These are phyloP conservation scores for Tricholomella constricta DNA, from an alignment of 768 basidiomycete species.

Conservation along the genomic window DNA sequence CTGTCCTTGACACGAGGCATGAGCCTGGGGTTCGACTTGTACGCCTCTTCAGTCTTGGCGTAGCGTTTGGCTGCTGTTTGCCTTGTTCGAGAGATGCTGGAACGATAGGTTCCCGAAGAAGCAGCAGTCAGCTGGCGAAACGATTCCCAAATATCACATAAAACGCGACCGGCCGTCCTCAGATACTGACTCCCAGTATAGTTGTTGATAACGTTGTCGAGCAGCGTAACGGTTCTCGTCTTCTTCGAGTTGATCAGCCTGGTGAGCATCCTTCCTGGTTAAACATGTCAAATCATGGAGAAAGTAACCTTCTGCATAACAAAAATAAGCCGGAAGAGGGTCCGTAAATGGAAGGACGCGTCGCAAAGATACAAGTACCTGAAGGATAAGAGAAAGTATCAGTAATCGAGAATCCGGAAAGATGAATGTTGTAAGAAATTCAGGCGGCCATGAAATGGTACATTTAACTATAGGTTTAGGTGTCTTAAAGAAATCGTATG, in stretches of 20 bases:
- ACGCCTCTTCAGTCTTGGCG: constrained; percentile 31
- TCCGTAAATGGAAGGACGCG: constrained; percentile 13
- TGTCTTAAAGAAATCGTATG: constrained; percentile 94
- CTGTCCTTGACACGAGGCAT: constrained; percentile 41
- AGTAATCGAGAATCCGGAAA: constrained; percentile 15
- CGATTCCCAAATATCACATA: constrained; percentile 4
- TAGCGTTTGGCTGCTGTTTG: constrained; percentile 39
- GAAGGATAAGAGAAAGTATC: constrained; percentile 12
- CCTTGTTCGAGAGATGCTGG: constrained; percentile 54
- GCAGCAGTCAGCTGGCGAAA: constrained; percentile 5
- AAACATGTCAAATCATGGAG: too few species aligned
- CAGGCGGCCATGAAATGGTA: constrained; percentile 24
- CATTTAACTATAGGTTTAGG: constrained; percentile 63
- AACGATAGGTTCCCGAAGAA: constrained; percentile 63
- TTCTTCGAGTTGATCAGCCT: constrained; percentile 66
- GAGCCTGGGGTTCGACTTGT: constrained; percentile 41
- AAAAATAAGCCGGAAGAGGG: constrained; percentile 3
- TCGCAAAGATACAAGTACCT: constrained; percentile 23
- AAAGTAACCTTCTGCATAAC: constrained; percentile 41
- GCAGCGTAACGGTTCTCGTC: constrained; percentile 54
- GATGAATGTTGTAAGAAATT: constrained; percentile 14
- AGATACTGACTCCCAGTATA: constrained; percentile 78
- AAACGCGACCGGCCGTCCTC: constrained; percentile 62
- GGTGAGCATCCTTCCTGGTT: constrained; percentile 54
- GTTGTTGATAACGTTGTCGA: constrained; percentile 65